Evolutionary conservation across 306 rosid species (phyloP).

Genomic region (Psophocarpus tetragonolobus): DNA sequence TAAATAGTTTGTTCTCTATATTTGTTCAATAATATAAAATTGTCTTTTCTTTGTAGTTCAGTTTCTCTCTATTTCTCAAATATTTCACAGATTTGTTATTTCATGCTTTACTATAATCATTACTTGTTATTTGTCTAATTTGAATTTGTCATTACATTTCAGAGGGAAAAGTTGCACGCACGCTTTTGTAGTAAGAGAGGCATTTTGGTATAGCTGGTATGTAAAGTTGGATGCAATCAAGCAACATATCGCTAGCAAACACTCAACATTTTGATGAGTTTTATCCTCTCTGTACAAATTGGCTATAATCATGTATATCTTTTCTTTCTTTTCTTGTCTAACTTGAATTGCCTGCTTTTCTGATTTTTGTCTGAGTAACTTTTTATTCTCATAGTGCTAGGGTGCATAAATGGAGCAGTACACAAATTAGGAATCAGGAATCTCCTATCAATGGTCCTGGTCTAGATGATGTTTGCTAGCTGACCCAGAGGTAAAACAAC

Average conservation of each 20-base stretch:
- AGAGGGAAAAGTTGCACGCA: conserved; percentile 98
- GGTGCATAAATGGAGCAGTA: conserved; percentile 74
- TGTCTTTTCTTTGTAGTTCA: no score
- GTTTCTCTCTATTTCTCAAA: no score
- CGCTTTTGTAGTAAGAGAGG: no score
- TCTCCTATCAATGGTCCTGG: conserved; percentile 88
- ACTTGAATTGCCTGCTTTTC: conserved; percentile 16
- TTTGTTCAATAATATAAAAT: no score
- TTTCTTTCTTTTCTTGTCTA: not conserved
- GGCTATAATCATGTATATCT: conserved; percentile 9
- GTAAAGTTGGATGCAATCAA: no score
- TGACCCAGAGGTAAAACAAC: conserved; percentile 76
- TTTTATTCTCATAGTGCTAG: conserved; percentile 64
- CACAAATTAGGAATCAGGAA: no score
- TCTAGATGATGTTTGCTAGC: conserved; percentile 83
- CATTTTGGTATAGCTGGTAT: no score
- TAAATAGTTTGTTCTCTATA: no score
- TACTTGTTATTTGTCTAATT: conserved; percentile 30
- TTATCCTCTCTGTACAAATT: conserved; percentile 71
- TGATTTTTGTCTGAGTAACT: conserved; percentile 26
- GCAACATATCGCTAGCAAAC: no score
- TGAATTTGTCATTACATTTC: conserved; percentile 26
- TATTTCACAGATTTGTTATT: conserved; percentile 18
- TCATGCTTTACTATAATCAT: conserved; percentile 11
- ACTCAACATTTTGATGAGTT: no score